Percentiles rank a stretch among this genome's conserved stretches.
These are phyloP conservation scores for Paecilomyces fulvus DNA, from an alignment of 2,329 filamentous ascomycete species.

Conservation along the genomic window DNA sequence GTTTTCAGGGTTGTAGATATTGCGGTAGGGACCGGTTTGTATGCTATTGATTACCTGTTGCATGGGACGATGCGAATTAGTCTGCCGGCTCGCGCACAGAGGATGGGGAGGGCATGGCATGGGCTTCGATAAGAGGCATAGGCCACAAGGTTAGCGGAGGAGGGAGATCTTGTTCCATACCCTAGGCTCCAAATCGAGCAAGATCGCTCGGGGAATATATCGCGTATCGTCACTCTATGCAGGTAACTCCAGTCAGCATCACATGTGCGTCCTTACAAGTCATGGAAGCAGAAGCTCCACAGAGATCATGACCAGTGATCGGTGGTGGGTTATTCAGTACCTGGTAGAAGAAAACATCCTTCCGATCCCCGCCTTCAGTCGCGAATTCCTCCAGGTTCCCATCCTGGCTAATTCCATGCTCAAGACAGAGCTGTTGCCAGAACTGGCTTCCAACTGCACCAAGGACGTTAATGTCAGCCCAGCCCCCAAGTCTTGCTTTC, in stretches of 20 bases:
- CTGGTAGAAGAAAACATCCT: conserved; percentile 98
- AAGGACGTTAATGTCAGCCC: conserved; percentile 20
- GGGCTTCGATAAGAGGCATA: conserved; percentile 4
- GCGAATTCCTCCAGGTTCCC: conserved; percentile 97
- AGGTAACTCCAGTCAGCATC: neutral
- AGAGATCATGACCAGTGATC: neutral
- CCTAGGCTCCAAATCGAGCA: conserved; percentile 89
- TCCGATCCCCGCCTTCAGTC: conserved; percentile 92
- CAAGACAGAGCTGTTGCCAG: conserved; percentile 97
- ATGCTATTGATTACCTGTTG: conserved; percentile 78
- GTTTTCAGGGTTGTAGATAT: conserved; percentile 99
- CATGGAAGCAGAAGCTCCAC: no score
- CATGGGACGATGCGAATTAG: neutral
- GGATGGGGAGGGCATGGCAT: conserved; percentile 1
- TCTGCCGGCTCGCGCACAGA: neutral
- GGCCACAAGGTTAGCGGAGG: neutral
- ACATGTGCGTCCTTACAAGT: neutral
- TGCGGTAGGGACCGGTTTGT: conserved; percentile 87
- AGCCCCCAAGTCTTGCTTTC: no score
- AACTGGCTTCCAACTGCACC: conserved; percentile 83
- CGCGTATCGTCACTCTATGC: conserved; percentile 85
- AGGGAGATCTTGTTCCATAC: conserved; percentile 38
- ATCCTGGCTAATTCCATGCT: conserved; percentile 96
- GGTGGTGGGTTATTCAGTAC: conserved; percentile 17
- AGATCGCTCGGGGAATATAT: conserved; percentile 92